These are phyloP conservation scores for Hirsutella minnesotensis DNA, from an alignment of 2,329 filamentous ascomycete species.

Conservation along the genomic window DNA sequence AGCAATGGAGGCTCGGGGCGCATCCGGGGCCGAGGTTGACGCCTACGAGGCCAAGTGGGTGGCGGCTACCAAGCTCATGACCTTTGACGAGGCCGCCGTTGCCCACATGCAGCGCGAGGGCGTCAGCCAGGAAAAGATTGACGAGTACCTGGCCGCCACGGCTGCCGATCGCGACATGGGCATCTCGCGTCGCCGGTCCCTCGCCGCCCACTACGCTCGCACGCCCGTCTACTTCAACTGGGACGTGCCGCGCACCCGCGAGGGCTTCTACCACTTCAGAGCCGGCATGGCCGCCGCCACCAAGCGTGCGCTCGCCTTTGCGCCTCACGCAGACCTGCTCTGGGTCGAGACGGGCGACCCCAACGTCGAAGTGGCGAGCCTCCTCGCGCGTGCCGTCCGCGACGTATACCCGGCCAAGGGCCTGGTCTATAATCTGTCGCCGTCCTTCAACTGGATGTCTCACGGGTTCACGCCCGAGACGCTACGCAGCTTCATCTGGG, in stretches of 20 bases:
- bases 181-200: slow-evolving; percentile 60
- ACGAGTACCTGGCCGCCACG: slow-evolving; percentile 54
- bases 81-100: slow-evolving; percentile 82
- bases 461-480: slow-evolving; percentile 80
- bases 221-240: slow-evolving; percentile 71
- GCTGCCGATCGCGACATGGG: slow-evolving; percentile 60
- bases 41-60: slow-evolving; percentile 81
- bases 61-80: slow-evolving; percentile 71
- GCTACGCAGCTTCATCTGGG: slow-evolving; percentile 90
- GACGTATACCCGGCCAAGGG: slow-evolving; percentile 63
- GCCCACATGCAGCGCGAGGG: slow-evolving; percentile 59
- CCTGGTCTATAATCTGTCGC: slow-evolving; percentile 90
- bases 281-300: slow-evolving; percentile 78
- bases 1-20: slow-evolving; percentile 74
- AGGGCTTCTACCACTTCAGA: slow-evolving; percentile 86
- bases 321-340: slow-evolving; percentile 83
- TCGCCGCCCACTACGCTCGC: slow-evolving; percentile 57
- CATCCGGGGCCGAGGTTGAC: slow-evolving; percentile 70
- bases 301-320: slow-evolving; percentile 86
- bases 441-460: slow-evolving; percentile 97
- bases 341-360: slow-evolving; percentile 97
- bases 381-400: slow-evolving; percentile 68
- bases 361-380: slow-evolving; percentile 61
- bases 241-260: slow-evolving; percentile 84
- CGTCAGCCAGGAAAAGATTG: slow-evolving; percentile 49